phyloP scores from a whole-genome alignment of 2,329 filamentous ascomycete species.

The Diplodia intermedia region DNA sequence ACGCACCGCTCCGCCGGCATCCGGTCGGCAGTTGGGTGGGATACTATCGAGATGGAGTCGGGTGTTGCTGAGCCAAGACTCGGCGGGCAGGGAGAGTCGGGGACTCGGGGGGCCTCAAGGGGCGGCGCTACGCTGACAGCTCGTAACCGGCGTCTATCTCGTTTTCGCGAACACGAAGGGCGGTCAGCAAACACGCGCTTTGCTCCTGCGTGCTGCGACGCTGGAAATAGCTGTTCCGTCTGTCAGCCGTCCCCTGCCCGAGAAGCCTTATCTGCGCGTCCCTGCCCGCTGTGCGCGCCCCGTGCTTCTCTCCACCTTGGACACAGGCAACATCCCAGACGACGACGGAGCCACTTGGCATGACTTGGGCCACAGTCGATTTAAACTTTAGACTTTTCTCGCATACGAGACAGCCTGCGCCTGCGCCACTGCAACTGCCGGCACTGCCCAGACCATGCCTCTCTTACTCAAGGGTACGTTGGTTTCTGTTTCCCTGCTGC shows the following conservation, averaged over 20 bases:
- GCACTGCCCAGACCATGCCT: slow-evolving; percentile 10
- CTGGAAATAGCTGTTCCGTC: background rate
- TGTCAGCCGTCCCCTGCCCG: background rate
- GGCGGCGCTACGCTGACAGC: background rate
- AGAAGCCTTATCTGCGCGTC: background rate
- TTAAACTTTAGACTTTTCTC: slow-evolving; percentile 25
- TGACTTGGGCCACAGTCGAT: slow-evolving; percentile 14
- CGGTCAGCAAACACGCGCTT: slow-evolving; percentile 18
- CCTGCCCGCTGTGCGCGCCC: background rate
- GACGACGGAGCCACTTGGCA: background rate
- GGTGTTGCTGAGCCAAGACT: slow-evolving; percentile 5
- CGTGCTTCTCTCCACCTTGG: background rate
- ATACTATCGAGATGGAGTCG: background rate
- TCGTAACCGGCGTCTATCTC: background rate
- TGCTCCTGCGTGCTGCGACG: background rate
- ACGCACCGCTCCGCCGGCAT: slow-evolving; percentile 14
- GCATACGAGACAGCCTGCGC: slow-evolving; percentile 6
- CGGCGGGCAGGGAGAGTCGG: background rate
- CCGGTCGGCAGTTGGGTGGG: slow-evolving; percentile 3
- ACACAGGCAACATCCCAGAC: slow-evolving; percentile 5
- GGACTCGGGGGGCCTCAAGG: too few relatives aligned
- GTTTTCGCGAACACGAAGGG: background rate
- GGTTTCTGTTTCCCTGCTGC: background rate
- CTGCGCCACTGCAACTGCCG: slow-evolving; percentile 16
- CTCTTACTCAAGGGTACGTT: slow-evolving; percentile 22